phyloP scores from a whole-genome alignment of 805 yeast species.

The Yarrowia phangngaensis region DNA sequence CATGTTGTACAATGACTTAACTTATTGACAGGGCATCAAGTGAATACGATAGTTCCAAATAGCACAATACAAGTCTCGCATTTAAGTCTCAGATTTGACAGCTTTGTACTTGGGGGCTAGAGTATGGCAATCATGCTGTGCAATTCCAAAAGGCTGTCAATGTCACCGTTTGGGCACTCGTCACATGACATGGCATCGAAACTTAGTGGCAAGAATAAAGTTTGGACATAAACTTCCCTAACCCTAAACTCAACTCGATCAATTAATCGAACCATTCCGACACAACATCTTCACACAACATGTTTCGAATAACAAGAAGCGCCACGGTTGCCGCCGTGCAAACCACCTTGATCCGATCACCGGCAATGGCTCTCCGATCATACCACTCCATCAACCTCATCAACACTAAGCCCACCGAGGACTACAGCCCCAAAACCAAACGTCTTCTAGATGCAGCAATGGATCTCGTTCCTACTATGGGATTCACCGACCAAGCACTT shows the following conservation, averaged over 20 bases:
- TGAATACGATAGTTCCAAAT: no score
- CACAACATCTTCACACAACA: background rate
- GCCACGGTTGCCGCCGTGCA: background rate
- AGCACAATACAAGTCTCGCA: no score
- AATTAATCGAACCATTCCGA: constrained; percentile 10
- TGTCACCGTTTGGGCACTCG: no score
- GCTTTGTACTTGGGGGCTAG: no score
- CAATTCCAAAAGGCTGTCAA: no score
- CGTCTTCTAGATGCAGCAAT: constrained; percentile 36
- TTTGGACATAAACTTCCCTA: background rate
- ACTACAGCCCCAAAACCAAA: constrained; percentile 24
- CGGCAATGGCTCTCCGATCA: no score
- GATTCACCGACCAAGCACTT: constrained; percentile 51
- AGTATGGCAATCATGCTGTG: no score
- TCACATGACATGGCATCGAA: no score
- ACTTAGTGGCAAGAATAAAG: background rate
- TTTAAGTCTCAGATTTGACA: no score
- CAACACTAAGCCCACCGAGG: constrained; percentile 26
- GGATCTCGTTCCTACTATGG: constrained; percentile 47
- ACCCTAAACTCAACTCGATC: constrained; percentile 3
- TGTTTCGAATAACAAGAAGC: constrained; percentile 12
- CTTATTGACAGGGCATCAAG: no score
- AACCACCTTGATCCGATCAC: no score
- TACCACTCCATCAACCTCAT: constrained; percentile 22
- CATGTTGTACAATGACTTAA: no score